Base-by-base conservation (phyloP, 2,329 filamentous ascomycete genomes). In the Fusarium sp. region DNA sequence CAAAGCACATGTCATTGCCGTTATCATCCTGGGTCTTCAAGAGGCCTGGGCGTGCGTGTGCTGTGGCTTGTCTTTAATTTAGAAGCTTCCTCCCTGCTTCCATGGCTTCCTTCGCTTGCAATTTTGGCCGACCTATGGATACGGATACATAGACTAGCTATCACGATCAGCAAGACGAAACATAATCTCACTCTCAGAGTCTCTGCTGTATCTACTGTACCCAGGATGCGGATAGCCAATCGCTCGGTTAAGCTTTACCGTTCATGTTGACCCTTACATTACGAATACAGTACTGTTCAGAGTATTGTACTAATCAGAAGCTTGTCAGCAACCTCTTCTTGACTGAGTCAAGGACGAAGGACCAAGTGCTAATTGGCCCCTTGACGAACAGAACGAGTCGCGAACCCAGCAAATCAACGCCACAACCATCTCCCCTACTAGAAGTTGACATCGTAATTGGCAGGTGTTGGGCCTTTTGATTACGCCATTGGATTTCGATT, bases 261-360 rank as follows among this genome's bases (percentile, higher is more conserved):
- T 37, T 37, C 37, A 28, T 28, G 34, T 21, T 53, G 18, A 16
- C 49, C 34, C 23, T 18, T 51, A 20, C 23, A 18, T 37, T 37
- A 37, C 10, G 34, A 18, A 37, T 37, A 37, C 18, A 37, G 34
- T n/a, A 37, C 34, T n/a, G 18, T 37, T n/a, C 34, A 37, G 18
- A 37, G 18, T n/a, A 10, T 10, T 37, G 30, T 50, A 11, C 49
- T 28, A 21, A 42, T 53, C 41, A 37, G 59, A 51, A 20, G 46
- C 59, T 59, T 55, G 50, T 43, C 43, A 59, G 55, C 34, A 46
- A 43, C 27, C 42, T 72, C 43, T 27, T 42, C 43, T 37, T 18
- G 45, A 59, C 66, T 58, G 71, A 74, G 63, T 73, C 71, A 71
- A 73, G 60, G 45, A 55, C 41, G 42, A 42, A 34, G 37, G 50